Evolutionary conservation across 1,284 basidiomycete genomes (phyloP).

Genomic region (Malassezia psittaci): DNA sequence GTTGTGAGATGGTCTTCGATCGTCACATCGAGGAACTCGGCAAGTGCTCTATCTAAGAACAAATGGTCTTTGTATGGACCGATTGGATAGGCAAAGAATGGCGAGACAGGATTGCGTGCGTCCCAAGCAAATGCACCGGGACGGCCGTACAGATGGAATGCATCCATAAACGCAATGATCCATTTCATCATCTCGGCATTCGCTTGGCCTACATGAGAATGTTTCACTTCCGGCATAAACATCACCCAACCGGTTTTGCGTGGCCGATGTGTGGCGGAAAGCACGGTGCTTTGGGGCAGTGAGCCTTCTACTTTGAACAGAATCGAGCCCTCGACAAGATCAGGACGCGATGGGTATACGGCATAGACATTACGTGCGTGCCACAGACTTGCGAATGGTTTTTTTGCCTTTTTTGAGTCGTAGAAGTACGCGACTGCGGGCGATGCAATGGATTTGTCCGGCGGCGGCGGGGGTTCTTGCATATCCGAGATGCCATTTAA

Average conservation of each 20-base stretch:
- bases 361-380: constrained; percentile 41
- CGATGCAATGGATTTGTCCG: constrained; percentile 33
- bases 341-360: constrained; percentile 43
- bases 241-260: constrained; percentile 49
- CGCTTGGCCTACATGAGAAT: constrained; percentile 22
- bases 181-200: constrained; percentile 80
- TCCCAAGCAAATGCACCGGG: constrained; percentile 39
- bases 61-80: constrained; percentile 54
- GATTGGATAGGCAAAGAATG: constrained; percentile 48
- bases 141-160: constrained; percentile 45
- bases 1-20: constrained; percentile 53
- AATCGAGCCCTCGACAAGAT: constrained; percentile 42
- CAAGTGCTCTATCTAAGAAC: constrained; percentile 76
- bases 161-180: constrained; percentile 56
- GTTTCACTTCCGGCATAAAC: constrained; percentile 48
- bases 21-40: constrained; percentile 66
- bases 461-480: constrained; percentile 25
- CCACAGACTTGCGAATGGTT: constrained; percentile 40
- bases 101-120: constrained; percentile 50
- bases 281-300: constrained; percentile 27
- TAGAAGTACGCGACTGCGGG: constrained; percentile 41
- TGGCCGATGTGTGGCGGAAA: constrained; percentile 56
- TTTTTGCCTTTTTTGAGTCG: constrained; percentile 41
- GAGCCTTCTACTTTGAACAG: constrained; percentile 46
- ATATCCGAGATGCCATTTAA: constrained; percentile 9